Conservation (phyloP, 116 monocot genomes). For the Zostera marina region DNA sequence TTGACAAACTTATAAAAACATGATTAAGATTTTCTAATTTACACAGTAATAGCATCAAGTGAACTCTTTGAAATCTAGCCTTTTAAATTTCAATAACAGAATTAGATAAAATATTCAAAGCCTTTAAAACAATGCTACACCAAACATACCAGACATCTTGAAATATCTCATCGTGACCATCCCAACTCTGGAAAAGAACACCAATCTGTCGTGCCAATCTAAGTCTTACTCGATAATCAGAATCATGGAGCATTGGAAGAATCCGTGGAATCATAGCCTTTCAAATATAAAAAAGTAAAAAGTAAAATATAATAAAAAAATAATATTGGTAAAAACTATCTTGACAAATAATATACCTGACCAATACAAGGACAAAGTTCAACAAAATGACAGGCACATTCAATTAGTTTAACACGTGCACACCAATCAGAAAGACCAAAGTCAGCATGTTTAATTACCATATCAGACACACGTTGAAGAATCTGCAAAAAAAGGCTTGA, state of each 20-base stretch:
- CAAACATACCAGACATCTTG: conserved; percentile 74
- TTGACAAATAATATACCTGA: conserved; percentile 29
- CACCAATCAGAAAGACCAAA: conserved; percentile 50
- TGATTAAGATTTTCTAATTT: no score
- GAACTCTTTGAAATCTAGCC: no score
- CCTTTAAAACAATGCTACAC: not conserved
- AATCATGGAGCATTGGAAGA: conserved; percentile 70
- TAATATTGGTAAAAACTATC: not conserved
- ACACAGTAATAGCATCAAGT: no score
- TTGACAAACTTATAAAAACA: no score
- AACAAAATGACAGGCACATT: conserved; percentile 56
- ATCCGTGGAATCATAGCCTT: conserved; percentile 65
- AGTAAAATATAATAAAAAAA: conserved; percentile 1
- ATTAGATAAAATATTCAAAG: not conserved
- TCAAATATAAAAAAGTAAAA: not conserved
- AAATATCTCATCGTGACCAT: conserved; percentile 81
- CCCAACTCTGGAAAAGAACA: conserved; percentile 85
- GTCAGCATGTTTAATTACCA: conserved; percentile 39
- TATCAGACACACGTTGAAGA: conserved; percentile 20
- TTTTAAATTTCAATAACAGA: no score
- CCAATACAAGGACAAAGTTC: conserved; percentile 47
- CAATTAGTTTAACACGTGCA: conserved; percentile 43
- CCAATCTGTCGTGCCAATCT: conserved; percentile 53
- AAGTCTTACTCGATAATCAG: conserved; percentile 77
- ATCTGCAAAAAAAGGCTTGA: conserved; percentile 18